Conservation (phyloP, 345 rosid genomes). For the Chamaenerion angustifolium region DNA sequence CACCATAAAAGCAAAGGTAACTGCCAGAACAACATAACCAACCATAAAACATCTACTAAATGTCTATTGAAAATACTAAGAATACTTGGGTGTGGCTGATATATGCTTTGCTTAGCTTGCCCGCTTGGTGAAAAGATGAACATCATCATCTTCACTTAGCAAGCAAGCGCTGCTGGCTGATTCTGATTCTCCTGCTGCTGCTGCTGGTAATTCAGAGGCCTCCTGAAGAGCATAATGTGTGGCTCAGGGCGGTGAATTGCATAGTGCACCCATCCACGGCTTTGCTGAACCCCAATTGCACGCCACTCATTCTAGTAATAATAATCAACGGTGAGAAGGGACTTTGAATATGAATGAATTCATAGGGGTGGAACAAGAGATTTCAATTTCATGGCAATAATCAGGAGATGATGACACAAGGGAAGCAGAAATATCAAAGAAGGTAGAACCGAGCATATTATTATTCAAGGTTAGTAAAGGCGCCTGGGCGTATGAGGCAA, state of each 20-base stretch:
- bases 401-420: too few relatives aligned
- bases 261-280: conserved; percentile 95
- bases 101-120: neutral
- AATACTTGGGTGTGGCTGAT: too few relatives aligned
- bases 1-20: too few relatives aligned
- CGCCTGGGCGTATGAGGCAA: too few relatives aligned
- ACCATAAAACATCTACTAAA: too few relatives aligned
- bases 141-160: conserved; percentile 38
- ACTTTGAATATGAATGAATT: neutral
- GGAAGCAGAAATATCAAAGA: too few relatives aligned
- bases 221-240: conserved; percentile 94
- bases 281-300: conserved; percentile 88
- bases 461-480: too few relatives aligned
- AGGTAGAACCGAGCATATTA: too few relatives aligned
- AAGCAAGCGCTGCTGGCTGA: conserved; percentile 19
- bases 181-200: conserved; percentile 70
- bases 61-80: too few relatives aligned
- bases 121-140: neutral
- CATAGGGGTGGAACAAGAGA: neutral
- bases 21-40: too few relatives aligned
- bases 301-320: conserved; percentile 73
- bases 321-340: neutral
- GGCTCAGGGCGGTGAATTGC: conserved; percentile 94
- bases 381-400: neutral
- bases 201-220: conserved; percentile 83